Conservation (phyloP, 805 yeast genomes). For the Pichia nakasei region DNA sequence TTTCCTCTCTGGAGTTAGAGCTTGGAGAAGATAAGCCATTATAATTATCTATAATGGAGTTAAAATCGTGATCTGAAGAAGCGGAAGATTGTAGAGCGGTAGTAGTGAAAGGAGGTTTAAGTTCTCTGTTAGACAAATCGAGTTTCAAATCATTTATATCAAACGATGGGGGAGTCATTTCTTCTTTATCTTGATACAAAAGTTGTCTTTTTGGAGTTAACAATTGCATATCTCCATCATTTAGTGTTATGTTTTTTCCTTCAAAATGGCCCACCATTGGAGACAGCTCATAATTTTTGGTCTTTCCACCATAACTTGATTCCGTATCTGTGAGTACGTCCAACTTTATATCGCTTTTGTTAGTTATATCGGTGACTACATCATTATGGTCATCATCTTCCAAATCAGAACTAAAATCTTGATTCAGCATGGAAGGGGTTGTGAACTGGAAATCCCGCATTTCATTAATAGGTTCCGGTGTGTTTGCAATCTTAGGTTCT, state of each 20-base stretch:
- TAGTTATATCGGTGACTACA: not conserved
- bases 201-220: conserved; percentile 6
- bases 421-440: not conserved
- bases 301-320: not conserved
- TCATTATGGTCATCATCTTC: not conserved
- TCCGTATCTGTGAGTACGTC: too few species aligned
- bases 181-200: conserved; percentile 1
- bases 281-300: not conserved
- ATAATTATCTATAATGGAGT: conserved; percentile 11
- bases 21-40: not conserved
- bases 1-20: conserved; percentile 2
- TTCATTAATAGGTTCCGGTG: conserved; percentile 1
- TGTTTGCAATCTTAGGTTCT: too few species aligned
- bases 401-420: not conserved
- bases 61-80: conserved; percentile 12
- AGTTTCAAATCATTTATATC: conserved; percentile 4
- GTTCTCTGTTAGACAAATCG: conserved; percentile 1
- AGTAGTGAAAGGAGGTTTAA: conserved; percentile 1
- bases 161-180: not conserved
- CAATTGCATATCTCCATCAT: conserved; percentile 7
- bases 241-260: conserved; percentile 7
- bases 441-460: conserved; percentile 3
- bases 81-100: not conserved
- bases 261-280: conserved; percentile 14
- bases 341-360: not conserved